Percentiles rank a stretch among this genome's conserved stretches.
Conservation (phyloP, 768 basidiomycete species). For the Lentinula aciculospora region DNA sequence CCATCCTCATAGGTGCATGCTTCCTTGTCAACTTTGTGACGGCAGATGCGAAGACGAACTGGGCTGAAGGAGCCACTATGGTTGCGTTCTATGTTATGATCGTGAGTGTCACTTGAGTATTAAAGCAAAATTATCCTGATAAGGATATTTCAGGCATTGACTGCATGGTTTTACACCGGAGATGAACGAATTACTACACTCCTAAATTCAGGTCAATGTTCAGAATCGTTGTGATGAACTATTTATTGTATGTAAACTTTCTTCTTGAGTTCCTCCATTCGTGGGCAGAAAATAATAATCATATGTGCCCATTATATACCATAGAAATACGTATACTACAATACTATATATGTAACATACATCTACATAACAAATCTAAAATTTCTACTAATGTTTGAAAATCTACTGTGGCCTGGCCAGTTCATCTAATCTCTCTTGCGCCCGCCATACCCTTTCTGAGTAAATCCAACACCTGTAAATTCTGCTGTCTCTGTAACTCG, state of each 20-base stretch:
- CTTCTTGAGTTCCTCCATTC: no score
- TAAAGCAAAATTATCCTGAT: not conserved
- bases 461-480: constrained; percentile 25
- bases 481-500: constrained; percentile 32
- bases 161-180: constrained; percentile 4
- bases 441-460: constrained; percentile 31
- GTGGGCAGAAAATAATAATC: no score
- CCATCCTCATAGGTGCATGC: constrained; percentile 57
- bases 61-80: constrained; percentile 68
- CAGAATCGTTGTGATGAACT: no score
- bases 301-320: no score
- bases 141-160: not conserved
- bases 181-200: not conserved
- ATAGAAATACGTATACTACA: no score
- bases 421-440: constrained; percentile 6
- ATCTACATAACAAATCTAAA: no score
- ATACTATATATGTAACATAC: no score
- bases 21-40: constrained; percentile 81
- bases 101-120: constrained; percentile 15
- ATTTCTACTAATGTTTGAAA: no score
- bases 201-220: not conserved
- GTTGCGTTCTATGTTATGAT: constrained; percentile 66
- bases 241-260: no score
- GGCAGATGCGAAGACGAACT: constrained; percentile 70
- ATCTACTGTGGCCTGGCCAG: not conserved